Conservation (phyloP, 192 early-diverging fungal species). For the Phlyctochytrium arcticum region DNA sequence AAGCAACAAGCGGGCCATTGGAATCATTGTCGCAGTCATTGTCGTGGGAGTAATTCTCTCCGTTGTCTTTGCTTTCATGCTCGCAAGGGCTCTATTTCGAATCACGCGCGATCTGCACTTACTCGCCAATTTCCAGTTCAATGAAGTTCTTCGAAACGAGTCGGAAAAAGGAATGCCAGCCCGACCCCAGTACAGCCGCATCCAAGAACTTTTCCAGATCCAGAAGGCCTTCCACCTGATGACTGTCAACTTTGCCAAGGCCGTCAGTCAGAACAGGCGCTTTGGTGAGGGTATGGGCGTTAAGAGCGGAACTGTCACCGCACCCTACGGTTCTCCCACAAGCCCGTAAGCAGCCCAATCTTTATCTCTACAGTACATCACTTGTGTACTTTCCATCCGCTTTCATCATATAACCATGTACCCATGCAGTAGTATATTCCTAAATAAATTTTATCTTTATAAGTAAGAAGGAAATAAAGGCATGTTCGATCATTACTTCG, state of each 20-base stretch:
- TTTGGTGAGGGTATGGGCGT: slow-evolving; percentile 7
- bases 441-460: too few species aligned
- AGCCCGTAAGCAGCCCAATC: too few species aligned
- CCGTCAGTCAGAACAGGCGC: slow-evolving; percentile 13
- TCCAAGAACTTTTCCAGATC: slow-evolving; percentile 10
- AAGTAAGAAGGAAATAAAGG: too few species aligned
- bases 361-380: too few species aligned
- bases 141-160: neutral
- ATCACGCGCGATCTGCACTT: slow-evolving; percentile 1
- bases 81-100: neutral
- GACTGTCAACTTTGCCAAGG: slow-evolving; percentile 12
- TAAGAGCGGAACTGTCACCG: too few species aligned
- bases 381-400: too few species aligned
- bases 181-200: neutral
- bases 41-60: neutral
- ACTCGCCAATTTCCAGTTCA: slow-evolving; percentile 6
- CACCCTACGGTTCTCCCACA: too few species aligned
- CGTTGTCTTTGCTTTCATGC: neutral
- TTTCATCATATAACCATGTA: too few species aligned
- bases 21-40: slow-evolving; percentile 8
- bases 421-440: too few species aligned
- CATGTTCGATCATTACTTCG: too few species aligned
- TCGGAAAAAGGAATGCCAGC: neutral
- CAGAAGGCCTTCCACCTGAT: too few species aligned
- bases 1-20: neutral